phyloP scores from a whole-genome alignment of 2,329 filamentous ascomycete species.

The Fusarium sp. region DNA sequence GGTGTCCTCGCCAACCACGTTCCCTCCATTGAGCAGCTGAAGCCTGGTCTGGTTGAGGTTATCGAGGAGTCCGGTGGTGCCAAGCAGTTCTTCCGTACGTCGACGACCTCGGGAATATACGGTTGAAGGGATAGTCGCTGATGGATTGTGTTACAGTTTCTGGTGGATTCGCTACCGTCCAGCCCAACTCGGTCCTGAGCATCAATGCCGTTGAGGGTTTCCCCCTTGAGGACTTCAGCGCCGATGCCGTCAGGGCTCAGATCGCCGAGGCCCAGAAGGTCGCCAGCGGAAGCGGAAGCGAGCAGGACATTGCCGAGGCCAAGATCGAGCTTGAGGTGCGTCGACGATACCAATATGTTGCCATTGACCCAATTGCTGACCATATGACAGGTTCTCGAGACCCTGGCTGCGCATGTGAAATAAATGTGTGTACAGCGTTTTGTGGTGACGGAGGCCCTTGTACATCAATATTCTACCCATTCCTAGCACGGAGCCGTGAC shows the following conservation, averaged over 20 bases:
- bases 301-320: conserved; percentile 97
- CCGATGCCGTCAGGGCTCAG: conserved; percentile 86
- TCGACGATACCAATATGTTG: conserved; percentile 8
- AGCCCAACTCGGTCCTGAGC: conserved; percentile 92
- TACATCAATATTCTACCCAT: conserved; percentile 53
- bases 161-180: conserved; percentile 94
- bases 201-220: conserved; percentile 98
- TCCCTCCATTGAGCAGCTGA: conserved; percentile 97
- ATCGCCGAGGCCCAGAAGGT: conserved; percentile 97
- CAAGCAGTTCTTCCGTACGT: conserved; percentile 99
- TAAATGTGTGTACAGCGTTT: conserved; percentile 66
- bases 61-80: conserved; percentile 85
- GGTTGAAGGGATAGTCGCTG: conserved; percentile 27
- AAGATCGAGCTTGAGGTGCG: conserved; percentile 97
- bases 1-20: conserved; percentile 99
- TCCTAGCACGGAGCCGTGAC: conserved; percentile 48
- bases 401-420: conserved; percentile 80
- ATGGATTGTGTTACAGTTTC: conserved; percentile 69
- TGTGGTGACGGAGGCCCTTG: conserved; percentile 52
- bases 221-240: conserved; percentile 94
- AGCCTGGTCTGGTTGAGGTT: conserved; percentile 93
- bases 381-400: conserved; percentile 74
- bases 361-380: conserved; percentile 49
- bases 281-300: conserved; percentile 85
- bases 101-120: conserved; percentile 16